A percentile compares a stretch with the other conserved stretches of the same genome.
Evolutionary conservation across 1,284 basidiomycete genomes (phyloP).

Genomic region (Psilocybe mexicana): DNA sequence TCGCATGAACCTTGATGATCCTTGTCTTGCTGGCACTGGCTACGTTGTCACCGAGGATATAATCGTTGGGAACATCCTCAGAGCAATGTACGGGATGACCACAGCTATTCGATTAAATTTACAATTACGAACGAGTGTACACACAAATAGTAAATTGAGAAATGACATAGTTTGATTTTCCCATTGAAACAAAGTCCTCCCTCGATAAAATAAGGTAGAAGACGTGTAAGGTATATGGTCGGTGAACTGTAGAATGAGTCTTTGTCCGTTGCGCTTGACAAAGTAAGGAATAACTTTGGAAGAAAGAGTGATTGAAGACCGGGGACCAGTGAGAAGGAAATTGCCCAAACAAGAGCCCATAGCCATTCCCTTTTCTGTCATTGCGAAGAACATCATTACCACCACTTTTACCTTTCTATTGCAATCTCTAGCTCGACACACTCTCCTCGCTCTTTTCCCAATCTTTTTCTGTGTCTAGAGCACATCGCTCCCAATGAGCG

Average conservation of each 20-base stretch:
- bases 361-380: constrained; percentile 7
- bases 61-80: too few species aligned
- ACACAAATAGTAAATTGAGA: neutral
- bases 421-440: neutral
- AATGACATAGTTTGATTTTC: neutral
- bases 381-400: constrained; percentile 9
- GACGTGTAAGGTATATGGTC: neutral
- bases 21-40: too few species aligned
- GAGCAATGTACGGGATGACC: too few species aligned
- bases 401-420: constrained; percentile 5
- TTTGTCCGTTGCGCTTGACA: neutral
- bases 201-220: neutral
- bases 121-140: too few species aligned
- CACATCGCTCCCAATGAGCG: constrained; percentile 22
- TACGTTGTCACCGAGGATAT: too few species aligned
- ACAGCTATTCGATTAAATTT: too few species aligned
- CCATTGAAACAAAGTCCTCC: neutral
- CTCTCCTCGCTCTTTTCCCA: neutral
- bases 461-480: constrained; percentile 1
- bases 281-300: neutral
- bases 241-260: neutral
- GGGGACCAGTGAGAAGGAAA: neutral
- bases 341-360: neutral
- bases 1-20: neutral
- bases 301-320: neutral